These are phyloP conservation scores for Termitomyces sp. DNA, from an alignment of 768 basidiomycete genomes.

Conservation along the genomic window DNA sequence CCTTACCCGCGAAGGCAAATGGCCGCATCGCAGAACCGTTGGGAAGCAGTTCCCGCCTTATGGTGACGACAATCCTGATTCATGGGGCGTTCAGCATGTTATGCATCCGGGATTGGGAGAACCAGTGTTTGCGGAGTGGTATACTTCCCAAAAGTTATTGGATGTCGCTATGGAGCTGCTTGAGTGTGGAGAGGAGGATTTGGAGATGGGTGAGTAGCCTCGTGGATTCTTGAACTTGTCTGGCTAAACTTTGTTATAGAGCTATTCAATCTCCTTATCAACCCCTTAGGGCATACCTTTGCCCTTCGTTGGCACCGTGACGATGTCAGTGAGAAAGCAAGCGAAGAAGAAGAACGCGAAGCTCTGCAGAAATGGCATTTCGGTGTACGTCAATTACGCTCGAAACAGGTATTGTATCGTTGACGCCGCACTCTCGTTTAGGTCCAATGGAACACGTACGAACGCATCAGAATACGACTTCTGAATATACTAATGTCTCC, in stretches of 20 bases:
- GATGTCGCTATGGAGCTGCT: slow-evolving; percentile 42
- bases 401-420: neutral
- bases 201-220: slow-evolving; percentile 65
- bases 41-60: slow-evolving; percentile 81
- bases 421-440: slow-evolving; percentile 18
- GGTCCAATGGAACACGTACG: slow-evolving; percentile 84
- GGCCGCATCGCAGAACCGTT: slow-evolving; percentile 66
- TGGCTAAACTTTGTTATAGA: slow-evolving; percentile 33
- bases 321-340: slow-evolving; percentile 59
- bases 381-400: slow-evolving; percentile 46
- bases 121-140: slow-evolving; percentile 61
- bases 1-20: slow-evolving; percentile 54
- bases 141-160: slow-evolving; percentile 51
- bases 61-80: slow-evolving; percentile 53
- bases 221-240: neutral
- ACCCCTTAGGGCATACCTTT: slow-evolving; percentile 61
- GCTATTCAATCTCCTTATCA: slow-evolving; percentile 72
- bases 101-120: slow-evolving; percentile 76
- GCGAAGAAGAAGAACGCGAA: slow-evolving; percentile 52
- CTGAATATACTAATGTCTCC: neutral
- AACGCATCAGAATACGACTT: neutral
- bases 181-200: slow-evolving; percentile 49
- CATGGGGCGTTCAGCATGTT: slow-evolving; percentile 79
- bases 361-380: slow-evolving; percentile 59
- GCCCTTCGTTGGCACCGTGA: slow-evolving; percentile 81